These are phyloP conservation scores for Kwoniella sp. DNA, from an alignment of 768 basidiomycete species.

Conservation along the genomic window DNA sequence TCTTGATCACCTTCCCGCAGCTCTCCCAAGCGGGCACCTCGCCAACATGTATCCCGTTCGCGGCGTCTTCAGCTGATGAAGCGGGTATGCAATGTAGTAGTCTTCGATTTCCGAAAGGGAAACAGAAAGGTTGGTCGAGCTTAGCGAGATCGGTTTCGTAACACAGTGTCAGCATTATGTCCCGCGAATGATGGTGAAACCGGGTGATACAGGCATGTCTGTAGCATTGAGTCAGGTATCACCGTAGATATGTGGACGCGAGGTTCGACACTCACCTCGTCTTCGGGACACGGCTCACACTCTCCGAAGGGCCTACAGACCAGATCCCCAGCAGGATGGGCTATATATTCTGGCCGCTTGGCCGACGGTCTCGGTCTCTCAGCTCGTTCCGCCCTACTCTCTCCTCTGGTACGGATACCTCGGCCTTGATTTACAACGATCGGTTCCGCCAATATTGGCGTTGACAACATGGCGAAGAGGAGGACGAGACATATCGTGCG, in stretches of 20 bases:
- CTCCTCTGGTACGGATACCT: not conserved
- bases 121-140: constrained; percentile 86
- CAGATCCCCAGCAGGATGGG: constrained; percentile 45
- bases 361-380: not conserved
- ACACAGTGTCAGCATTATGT: not conserved
- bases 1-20: constrained; percentile 78
- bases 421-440: not conserved
- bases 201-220: too few relatives aligned
- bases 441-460: not conserved
- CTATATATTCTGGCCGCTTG: constrained; percentile 31
- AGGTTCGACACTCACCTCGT: constrained; percentile 59
- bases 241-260: too few relatives aligned
- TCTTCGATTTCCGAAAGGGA: constrained; percentile 92
- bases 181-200: too few relatives aligned
- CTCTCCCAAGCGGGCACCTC: constrained; percentile 84
- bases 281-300: constrained; percentile 60
- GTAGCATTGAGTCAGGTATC: too few relatives aligned
- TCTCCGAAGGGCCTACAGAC: constrained; percentile 58
- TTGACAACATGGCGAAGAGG: not conserved
- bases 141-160: constrained; percentile 55
- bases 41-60: constrained; percentile 35
- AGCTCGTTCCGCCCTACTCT: not conserved
- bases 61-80: constrained; percentile 27
- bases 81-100: constrained; percentile 73
- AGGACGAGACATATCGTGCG: constrained; percentile 1